A percentile compares a stretch with the other conserved stretches of the same genome.
Conservation (phyloP, 345 rosid species). For the Erucastrum elatum region DNA sequence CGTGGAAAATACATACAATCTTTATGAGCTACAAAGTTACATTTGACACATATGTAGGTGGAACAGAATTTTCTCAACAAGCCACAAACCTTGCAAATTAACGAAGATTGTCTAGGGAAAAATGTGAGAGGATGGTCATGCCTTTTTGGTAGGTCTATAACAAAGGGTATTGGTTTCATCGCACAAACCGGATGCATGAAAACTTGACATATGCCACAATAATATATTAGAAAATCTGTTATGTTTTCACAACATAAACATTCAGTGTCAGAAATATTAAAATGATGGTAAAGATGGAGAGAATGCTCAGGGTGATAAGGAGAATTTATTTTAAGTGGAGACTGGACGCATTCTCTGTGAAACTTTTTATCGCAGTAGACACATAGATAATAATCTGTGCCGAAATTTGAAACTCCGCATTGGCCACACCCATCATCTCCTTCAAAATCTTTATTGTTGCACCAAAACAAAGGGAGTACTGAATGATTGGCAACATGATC, state of each 20-base stretch:
- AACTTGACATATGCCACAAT: background rate
- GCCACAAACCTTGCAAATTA: background rate
- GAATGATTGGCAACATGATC: too few species aligned
- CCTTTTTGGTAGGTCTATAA: background rate
- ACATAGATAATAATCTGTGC: background rate
- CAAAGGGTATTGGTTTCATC: background rate
- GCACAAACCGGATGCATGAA: background rate
- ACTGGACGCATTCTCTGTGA: background rate
- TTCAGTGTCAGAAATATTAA: background rate
- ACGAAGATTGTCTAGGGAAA: background rate
- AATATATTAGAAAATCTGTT: background rate
- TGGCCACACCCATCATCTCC: background rate
- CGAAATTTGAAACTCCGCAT: background rate
- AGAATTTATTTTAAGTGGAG: background rate
- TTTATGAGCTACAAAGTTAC: background rate
- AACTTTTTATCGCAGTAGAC: background rate
- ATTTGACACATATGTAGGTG: background rate
- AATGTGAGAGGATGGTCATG: background rate
- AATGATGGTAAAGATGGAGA: background rate
- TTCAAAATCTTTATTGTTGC: background rate
- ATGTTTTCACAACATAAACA: background rate
- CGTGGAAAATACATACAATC: background rate
- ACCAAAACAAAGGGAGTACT: too few species aligned
- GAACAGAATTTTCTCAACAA: background rate
- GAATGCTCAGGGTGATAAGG: background rate